These are phyloP conservation scores for Plasmodium falciparum DNA, from an alignment of 169 alveolate genomes.

Conservation along the genomic window DNA sequence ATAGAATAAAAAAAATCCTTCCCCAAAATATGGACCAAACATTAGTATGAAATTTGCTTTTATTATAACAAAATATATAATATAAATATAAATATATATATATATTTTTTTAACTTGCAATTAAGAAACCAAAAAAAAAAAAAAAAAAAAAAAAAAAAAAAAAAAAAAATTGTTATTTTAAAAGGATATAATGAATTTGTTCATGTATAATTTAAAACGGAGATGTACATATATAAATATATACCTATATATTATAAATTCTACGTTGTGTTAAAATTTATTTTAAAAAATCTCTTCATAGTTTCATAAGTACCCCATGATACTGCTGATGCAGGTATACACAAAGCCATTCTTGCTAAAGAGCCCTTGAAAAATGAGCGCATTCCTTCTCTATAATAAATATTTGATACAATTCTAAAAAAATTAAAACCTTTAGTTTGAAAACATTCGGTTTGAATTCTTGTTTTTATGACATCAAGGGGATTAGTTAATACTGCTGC, in stretches of 20 bases:
- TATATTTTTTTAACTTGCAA: neutral
- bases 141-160: constrained; percentile 14
- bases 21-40: too few species aligned
- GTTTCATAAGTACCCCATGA: constrained; percentile 97
- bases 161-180: neutral
- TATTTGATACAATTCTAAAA: constrained; percentile 78
- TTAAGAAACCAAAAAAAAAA: constrained; percentile 27
- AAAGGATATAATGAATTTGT: neutral
- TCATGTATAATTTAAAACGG: neutral
- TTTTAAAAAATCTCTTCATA: constrained; percentile 84
- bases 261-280: constrained; percentile 51
- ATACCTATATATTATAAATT: constrained; percentile 7
- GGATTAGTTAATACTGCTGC: constrained; percentile 97
- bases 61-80: too few species aligned
- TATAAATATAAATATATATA: too few species aligned
- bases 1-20: too few species aligned
- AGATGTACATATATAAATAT: neutral
- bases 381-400: constrained; percentile 89
- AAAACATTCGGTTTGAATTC: constrained; percentile 94
- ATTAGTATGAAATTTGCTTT: too few species aligned
- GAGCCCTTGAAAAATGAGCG: constrained; percentile 94
- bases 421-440: constrained; percentile 78
- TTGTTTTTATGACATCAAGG: constrained; percentile 96
- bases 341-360: constrained; percentile 90
- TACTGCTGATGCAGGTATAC: constrained; percentile 96